phyloP scores from a whole-genome alignment of 305 asterid species.

The Fraxinus latifolia region DNA sequence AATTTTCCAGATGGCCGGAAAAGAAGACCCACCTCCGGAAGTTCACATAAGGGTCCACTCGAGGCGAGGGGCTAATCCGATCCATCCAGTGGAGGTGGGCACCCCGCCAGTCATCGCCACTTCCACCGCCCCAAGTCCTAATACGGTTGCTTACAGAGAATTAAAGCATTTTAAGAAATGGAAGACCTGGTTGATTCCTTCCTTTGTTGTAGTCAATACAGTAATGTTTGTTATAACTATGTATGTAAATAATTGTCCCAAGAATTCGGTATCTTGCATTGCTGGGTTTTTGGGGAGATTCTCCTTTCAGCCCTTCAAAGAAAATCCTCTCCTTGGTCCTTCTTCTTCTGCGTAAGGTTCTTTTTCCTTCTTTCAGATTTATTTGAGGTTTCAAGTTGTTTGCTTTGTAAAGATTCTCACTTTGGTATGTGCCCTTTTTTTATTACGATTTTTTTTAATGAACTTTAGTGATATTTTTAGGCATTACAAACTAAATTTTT shows the following conservation, averaged over 20 bases:
- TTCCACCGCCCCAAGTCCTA: not conserved
- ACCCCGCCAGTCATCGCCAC: not conserved
- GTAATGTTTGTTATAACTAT: constrained; percentile 61
- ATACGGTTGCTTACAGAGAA: not conserved
- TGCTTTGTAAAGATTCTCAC: not conserved
- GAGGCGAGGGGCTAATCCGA: not conserved
- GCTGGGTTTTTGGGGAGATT: constrained; percentile 63
- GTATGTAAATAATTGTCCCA: constrained; percentile 67
- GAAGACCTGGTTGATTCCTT: constrained; percentile 53
- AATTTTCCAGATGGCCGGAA: not conserved
- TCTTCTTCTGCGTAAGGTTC: constrained; percentile 53
- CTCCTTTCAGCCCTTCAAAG: constrained; percentile 62
- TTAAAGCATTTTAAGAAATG: constrained; percentile 16
- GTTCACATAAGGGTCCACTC: not conserved
- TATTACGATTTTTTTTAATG: not conserved
- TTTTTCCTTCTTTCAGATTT: not conserved
- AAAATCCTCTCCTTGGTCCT: constrained; percentile 78
- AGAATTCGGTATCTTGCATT: constrained; percentile 46
- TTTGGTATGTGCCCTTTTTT: not conserved
- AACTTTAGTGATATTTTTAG: not conserved
- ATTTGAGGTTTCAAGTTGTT: constrained; percentile 3
- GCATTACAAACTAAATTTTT: not conserved
- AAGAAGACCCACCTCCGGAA: constrained; percentile 3
- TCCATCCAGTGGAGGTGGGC: constrained; percentile 8
- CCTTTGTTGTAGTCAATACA: constrained; percentile 57